Evolutionary conservation across 257 asterid species (phyloP), one percentile per base, ranked within the genome.

Genomic region (Solanum megistacrolobum): DNA sequence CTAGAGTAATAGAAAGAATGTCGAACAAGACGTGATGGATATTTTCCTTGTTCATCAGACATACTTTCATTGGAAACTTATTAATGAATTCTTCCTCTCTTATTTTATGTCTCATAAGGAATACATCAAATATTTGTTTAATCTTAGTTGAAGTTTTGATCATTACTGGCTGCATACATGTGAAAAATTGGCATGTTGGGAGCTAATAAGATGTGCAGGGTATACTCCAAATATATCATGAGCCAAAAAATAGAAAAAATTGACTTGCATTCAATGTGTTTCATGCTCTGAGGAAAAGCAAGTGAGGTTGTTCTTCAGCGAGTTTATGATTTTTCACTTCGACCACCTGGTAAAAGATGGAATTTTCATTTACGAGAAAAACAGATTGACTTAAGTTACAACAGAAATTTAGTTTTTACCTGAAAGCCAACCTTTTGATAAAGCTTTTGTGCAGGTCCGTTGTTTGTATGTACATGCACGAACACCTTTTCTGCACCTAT

Each of bases 401-500:
- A 39, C 23, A 38, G 60, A n/a, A 74, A 74, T 9, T 16, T 55
- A 32, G 39, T 35, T 62, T n/a, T 36, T 91, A 93, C 98, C 98
- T 94, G 76, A 90, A 95, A 95, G 6, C 97, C 95, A 88, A 91
- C 90, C 86, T 91, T 94, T 83, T 86, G 85, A 69, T 95, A 95
- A 74, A 95, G 90, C 62, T 83, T 41, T 66, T 89, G 94, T 31
- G 98, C 98, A 84, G 94, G 69, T 83, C 86, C 89, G 84, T 95
- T 95, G 11, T 90, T 38, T 73, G 87, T 90, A 86, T 92, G 89
- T 31, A 95, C 98, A 90, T 95, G 98, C 32, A 92, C 97, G 74
- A 91, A 95, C 87, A 95, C 94, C 84, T 89, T 91, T 31, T 92
- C 93, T 14, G 86, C 93, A 78, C 96, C 98, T 95, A 91, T 29